Base-by-base conservation (phyloP, 2,329 filamentous ascomycete species). In the Ascochyta fabae region DNA sequence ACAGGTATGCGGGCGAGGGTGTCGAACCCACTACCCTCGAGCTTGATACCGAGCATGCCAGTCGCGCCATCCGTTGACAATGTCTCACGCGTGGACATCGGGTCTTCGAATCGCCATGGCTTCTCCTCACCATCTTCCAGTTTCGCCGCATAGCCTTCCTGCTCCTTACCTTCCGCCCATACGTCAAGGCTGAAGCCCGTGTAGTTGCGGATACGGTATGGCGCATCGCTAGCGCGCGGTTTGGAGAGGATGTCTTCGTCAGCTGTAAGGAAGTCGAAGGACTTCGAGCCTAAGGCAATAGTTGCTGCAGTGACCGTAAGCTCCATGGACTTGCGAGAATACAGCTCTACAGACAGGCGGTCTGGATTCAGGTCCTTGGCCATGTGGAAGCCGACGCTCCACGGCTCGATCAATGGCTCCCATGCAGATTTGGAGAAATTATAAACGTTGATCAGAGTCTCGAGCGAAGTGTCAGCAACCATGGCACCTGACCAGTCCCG, bases 371-470 rank as follows among this genome's bases (percentile, higher is more conserved):
- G 83, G 54, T 95, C 88, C 66, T 88, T 93, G 0, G 90, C 87
- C 73, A 98, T 86, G 60, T 96, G 91, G 64, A 99, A 87, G 2
- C 92, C 92, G n/a, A 98, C 82, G 63, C 94, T 88, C 95, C 95
- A 99, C 7, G 96, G 96, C 73, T 99, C 95, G 24, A 99, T 86
- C 31, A 99, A 79, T 3, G 95, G 95, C 74, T 99, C 95, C 95
- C 95, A 99, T 3, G 92, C 92, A 0, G 95, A 99, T 75, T 99
- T 99, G 13, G 95, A 95, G 77, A 99, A 99, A 76, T 99, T 99
- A 81, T 96, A 99, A 24, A 99, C 89, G 68, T 98, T 99, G 66
- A 96, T 86, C 75, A 96, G 96, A 61, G 94, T 92, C 60, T 97
- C 92, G 43, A 99, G 88, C n/a, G 86, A 89, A 0, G 92, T 90